phyloP scores from a whole-genome alignment of 2,329 filamentous ascomycete species.

The Sporothrix euskadiensis region DNA sequence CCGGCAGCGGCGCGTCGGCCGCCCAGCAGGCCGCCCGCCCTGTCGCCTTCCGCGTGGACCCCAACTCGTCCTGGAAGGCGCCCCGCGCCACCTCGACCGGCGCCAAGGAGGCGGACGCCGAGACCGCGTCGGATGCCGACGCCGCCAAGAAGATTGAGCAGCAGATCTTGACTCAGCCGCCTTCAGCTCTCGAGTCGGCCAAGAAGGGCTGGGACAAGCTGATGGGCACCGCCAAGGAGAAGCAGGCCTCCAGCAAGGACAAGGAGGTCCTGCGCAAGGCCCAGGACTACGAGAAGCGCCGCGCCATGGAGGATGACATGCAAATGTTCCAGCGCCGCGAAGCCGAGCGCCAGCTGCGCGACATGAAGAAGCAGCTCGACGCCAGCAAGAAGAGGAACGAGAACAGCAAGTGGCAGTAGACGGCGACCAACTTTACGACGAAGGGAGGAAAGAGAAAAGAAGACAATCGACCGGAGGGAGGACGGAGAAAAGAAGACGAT shows the following conservation, averaged over 20 bases:
- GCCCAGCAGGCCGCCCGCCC: slow-evolving; percentile 3
- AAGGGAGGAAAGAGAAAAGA: background rate
- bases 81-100: slow-evolving; percentile 38
- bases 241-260: slow-evolving; percentile 26
- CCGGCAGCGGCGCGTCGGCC: background rate
- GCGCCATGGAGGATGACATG: slow-evolving; percentile 54
- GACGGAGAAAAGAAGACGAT: background rate
- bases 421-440: background rate
- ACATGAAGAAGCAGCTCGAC: slow-evolving; percentile 29
- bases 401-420: slow-evolving; percentile 18
- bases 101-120: slow-evolving; percentile 17
- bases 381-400: slow-evolving; percentile 2
- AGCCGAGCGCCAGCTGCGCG: slow-evolving; percentile 33
- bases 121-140: slow-evolving; percentile 27
- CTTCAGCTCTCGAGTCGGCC: slow-evolving; percentile 28
- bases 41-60: slow-evolving; percentile 28
- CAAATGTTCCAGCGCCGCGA: slow-evolving; percentile 32
- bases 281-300: slow-evolving; percentile 55
- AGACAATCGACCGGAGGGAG: background rate
- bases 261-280: slow-evolving; percentile 31
- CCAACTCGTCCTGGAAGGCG: slow-evolving; percentile 37
- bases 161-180: slow-evolving; percentile 3
- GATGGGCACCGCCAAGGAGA: slow-evolving; percentile 32
- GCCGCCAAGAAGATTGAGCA: slow-evolving; percentile 25
- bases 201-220: slow-evolving; percentile 33